Evolutionary conservation across 2,329 filamentous ascomycete genomes (phyloP), one percentile per base, ranked within the genome.

Genomic region (Ophiocordyceps camponoti-saundersi): DNA sequence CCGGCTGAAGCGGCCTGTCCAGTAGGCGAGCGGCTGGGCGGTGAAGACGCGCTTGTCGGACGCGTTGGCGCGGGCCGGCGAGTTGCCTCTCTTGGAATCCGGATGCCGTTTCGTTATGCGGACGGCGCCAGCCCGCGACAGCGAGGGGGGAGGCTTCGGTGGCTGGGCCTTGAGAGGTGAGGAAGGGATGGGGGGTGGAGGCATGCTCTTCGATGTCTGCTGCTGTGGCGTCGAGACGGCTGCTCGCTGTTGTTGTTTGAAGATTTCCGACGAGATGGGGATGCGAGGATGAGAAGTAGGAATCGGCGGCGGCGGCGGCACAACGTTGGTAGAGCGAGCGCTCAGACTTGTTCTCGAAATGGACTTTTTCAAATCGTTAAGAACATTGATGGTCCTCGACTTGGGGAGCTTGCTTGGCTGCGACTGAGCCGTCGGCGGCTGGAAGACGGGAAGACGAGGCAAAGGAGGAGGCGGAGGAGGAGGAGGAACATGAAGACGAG

Each of bases 1-100:
- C 8, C 44, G 18, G 26, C 47, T 62, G 55, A 81, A 80, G 39
- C 79, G 73, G 18, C 79, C 79, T 12, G 69, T 65, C 79, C 79
- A 83, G 58, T 79, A 82, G 3, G 65, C 59, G 2, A 69, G 66
- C 6, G 67, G 60, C 53, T 73, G 68, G 2, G 70, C 65, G 0
- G 56, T 61, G 45, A 57, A 56, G 15, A 77, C 58, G 2, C 60
- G 56, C 1, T 52, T 47, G 32, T 52, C 52, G 10, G 50, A 48
- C 12, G 48, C 48, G n/a, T 18, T 43, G 6, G 48, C 46, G 29
- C 32, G 49, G 13, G 30, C 15, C 20, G 23, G 23, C 23, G 23
- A 26, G 23, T 26, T 26, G 23, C 5, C 23, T 8, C 5, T 26
- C 4, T 26, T 26, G 23, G 23, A 26, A 8, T 26, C 23, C 22